A percentile compares a stretch with the other conserved stretches of the same genome.
phyloP scores from a whole-genome alignment of 1,139 yeast genomes.

The Saccharomyces uvarum region DNA sequence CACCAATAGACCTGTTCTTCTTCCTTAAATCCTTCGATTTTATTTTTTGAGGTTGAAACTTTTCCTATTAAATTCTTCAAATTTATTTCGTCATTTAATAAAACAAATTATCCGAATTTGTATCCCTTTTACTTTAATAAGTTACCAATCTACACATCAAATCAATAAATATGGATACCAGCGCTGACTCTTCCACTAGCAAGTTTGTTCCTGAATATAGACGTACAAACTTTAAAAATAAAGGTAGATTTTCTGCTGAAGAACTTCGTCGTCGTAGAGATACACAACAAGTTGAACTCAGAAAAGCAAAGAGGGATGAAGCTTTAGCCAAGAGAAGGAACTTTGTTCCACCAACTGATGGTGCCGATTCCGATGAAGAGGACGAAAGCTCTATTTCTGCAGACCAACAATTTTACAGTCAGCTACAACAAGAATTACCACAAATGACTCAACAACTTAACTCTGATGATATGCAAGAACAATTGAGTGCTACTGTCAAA shows the following conservation, averaged over 20 bases:
- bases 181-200: conserved; percentile 56
- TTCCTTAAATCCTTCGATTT: not conserved
- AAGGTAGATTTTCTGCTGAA: conserved; percentile 88
- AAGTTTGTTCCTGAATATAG: conserved; percentile 96
- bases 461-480: conserved; percentile 70
- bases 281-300: conserved; percentile 90
- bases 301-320: conserved; percentile 96
- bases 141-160: not conserved
- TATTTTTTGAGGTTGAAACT: not conserved
- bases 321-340: conserved; percentile 89
- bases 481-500: conserved; percentile 81
- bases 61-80: not conserved
- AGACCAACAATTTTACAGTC: conserved; percentile 36
- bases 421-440: conserved; percentile 73
- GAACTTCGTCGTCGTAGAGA: conserved; percentile 97
- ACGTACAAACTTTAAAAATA: conserved; percentile 91
- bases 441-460: conserved; percentile 75
- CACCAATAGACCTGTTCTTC: not conserved
- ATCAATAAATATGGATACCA: conserved; percentile 5
- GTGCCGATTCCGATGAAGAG: conserved; percentile 29
- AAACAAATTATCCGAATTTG: not conserved
- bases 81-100: not conserved
- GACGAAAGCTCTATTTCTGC: conserved; percentile 38
- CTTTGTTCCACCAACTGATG: conserved; percentile 45
- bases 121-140: not conserved